These are phyloP conservation scores for Biscutella laevigata DNA, from an alignment of 441 rosid species.

Conservation along the genomic window DNA sequence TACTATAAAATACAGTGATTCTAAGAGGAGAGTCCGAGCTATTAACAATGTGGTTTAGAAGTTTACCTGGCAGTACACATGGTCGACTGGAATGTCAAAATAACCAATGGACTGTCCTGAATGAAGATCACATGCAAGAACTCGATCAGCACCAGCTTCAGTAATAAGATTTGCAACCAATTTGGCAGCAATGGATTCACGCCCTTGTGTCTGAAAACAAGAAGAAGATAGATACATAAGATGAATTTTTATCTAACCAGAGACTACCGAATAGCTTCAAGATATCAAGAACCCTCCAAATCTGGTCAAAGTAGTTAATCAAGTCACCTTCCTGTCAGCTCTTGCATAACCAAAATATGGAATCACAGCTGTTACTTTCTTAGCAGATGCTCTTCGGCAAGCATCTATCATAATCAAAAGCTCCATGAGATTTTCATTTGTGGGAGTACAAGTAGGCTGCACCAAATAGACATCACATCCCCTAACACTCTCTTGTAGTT, in stretches of 20 bases:
- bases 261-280: too few relatives aligned
- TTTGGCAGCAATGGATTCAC: conserved; percentile 74
- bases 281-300: too few relatives aligned
- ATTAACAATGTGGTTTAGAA: too few relatives aligned
- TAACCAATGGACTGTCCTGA: conserved; percentile 80
- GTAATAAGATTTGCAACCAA: conserved; percentile 66
- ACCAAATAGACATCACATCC: conserved; percentile 63
- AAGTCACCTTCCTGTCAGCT: conserved; percentile 61
- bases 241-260: too few relatives aligned
- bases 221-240: neutral
- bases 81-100: conserved; percentile 75
- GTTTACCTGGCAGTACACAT: conserved; percentile 61
- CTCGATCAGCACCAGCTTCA: conserved; percentile 71
- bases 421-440: conserved; percentile 75
- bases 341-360: conserved; percentile 76
- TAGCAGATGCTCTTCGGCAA: conserved; percentile 67
- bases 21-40: too few relatives aligned
- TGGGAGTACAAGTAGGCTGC: conserved; percentile 69
- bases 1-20: neutral
- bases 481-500: conserved; percentile 67
- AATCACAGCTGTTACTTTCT: conserved; percentile 61
- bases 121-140: conserved; percentile 64
- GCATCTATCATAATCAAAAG: conserved; percentile 67
- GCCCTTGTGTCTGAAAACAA: conserved; percentile 64
- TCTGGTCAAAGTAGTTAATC: conserved; percentile 18